These are phyloP conservation scores for Acanthamoeba lenticulata DNA, from an alignment of 208 protist genomes.

Conservation along the genomic window DNA sequence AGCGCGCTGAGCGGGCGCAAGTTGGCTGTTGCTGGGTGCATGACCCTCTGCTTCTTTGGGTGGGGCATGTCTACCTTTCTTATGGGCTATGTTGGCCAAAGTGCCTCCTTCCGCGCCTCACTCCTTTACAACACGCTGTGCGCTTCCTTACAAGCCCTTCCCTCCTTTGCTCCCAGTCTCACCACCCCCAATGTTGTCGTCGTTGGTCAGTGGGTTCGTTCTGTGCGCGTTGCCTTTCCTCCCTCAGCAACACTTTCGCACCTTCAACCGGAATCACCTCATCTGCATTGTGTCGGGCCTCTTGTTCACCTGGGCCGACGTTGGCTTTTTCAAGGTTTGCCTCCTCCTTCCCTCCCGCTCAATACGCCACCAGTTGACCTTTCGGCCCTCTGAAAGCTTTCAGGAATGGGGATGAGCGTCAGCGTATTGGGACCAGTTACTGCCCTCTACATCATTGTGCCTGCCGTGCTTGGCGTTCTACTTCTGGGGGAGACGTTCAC, in stretches of 20 bases:
- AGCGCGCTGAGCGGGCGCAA: too few relatives aligned
- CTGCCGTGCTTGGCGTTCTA: slow-evolving; percentile 40
- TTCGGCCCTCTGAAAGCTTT: not conserved
- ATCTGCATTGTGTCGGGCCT: not conserved
- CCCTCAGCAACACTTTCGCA: not conserved
- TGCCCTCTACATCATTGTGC: slow-evolving; percentile 38
- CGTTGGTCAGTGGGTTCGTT: slow-evolving; percentile 35
- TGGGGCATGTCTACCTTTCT: slow-evolving; percentile 54
- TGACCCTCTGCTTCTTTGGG: slow-evolving; percentile 1
- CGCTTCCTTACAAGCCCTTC: too few relatives aligned
- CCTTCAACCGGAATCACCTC: not conserved
- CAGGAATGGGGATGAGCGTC: slow-evolving; percentile 36
- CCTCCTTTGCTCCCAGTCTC: not conserved
- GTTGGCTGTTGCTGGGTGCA: not conserved
- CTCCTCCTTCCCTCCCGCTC: not conserved
- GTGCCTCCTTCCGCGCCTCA: not conserved
- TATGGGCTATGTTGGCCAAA: slow-evolving; percentile 55
- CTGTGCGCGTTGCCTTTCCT: slow-evolving; percentile 48
- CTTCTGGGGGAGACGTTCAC: not conserved
- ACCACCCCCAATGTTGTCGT: too few relatives aligned
- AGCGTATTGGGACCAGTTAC: slow-evolving; percentile 48
- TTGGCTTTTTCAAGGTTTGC: slow-evolving; percentile 57
- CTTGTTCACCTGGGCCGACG: slow-evolving; percentile 37
- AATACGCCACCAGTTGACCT: not conserved
- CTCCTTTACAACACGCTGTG: slow-evolving; percentile 58